These are phyloP conservation scores for Aspergillus sp. DNA, from an alignment of 2,329 filamentous ascomycete species.

Conservation along the genomic window DNA sequence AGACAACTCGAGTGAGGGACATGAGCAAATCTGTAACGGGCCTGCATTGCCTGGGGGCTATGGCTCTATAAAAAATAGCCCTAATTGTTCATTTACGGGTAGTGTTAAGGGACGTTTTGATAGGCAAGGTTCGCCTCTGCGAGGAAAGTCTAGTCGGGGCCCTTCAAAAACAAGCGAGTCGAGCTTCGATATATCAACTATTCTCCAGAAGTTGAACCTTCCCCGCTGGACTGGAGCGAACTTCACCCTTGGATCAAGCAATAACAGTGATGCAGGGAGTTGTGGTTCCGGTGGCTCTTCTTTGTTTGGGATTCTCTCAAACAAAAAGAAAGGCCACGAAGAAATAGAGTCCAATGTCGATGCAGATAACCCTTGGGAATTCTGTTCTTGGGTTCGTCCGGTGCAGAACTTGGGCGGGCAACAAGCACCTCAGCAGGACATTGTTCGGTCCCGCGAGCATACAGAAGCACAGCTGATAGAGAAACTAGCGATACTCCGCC, in stretches of 20 bases:
- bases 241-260: constrained; percentile 8
- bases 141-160: background rate
- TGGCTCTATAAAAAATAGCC: background rate
- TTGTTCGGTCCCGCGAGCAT: background rate
- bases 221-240: constrained; percentile 16
- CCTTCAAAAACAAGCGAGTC: constrained; percentile 9
- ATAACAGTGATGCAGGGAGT: constrained; percentile 12
- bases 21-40: background rate
- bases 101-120: background rate
- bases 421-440: background rate
- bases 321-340: constrained; percentile 10
- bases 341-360: background rate
- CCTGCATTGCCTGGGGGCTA: background rate
- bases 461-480: constrained; percentile 7
- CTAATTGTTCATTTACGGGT: background rate
- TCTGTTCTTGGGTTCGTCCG: constrained; percentile 15
- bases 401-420: constrained; percentile 3
- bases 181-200: constrained; percentile 12
- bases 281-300: constrained; percentile 12
- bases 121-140: background rate
- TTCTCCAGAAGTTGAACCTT: constrained; percentile 13
- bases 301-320: constrained; percentile 21
- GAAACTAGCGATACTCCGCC: constrained; percentile 12
- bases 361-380: constrained; percentile 15
- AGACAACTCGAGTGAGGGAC: constrained; percentile 18